phyloP scores from a whole-genome alignment of 2,329 filamentous ascomycete species.

The Microdochium paspali region DNA sequence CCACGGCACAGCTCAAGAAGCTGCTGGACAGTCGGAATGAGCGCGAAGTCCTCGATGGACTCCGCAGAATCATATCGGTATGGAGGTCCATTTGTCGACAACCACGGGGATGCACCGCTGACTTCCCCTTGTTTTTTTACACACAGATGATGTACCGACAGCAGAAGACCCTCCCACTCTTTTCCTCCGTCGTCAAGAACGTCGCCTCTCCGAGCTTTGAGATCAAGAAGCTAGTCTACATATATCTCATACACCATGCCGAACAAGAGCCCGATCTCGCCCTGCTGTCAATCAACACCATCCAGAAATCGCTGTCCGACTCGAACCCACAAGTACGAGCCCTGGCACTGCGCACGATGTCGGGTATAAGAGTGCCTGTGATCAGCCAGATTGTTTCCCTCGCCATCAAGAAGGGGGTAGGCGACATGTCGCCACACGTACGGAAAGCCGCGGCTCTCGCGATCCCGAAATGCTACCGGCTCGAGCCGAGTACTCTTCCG shows the following conservation, averaged over 20 bases:
- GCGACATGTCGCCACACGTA: conserved; percentile 91
- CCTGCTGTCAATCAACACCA: conserved; percentile 94
- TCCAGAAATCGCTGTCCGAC: conserved; percentile 94
- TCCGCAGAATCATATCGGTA: conserved; percentile 84
- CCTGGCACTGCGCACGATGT: conserved; percentile 93
- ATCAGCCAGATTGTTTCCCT: conserved; percentile 96
- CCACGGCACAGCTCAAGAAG: conserved; percentile 83
- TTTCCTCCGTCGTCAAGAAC: conserved; percentile 98
- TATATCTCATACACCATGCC: conserved; percentile 93
- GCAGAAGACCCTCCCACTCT: conserved; percentile 82
- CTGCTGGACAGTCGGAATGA: conserved; percentile 90
- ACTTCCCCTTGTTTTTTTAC: conserved; percentile 1
- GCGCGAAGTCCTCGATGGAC: conserved; percentile 81
- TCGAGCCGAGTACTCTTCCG: conserved; percentile 78
- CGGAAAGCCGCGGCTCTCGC: conserved; percentile 87
- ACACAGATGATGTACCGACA: conserved; percentile 90
- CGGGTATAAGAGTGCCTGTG: conserved; percentile 89
- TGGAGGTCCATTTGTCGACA: conserved; percentile 12
- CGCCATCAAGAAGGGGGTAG: conserved; percentile 87
- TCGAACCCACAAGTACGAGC: conserved; percentile 83
- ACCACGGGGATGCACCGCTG: neutral
- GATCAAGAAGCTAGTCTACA: conserved; percentile 97
- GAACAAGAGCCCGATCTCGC: conserved; percentile 94
- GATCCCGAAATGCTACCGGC: conserved; percentile 88
- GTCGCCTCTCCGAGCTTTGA: conserved; percentile 89